Percentiles rank a stretch among this genome's conserved stretches.
These are phyloP conservation scores for Fusarium neocosmosporiellum DNA, from an alignment of 2,329 filamentous ascomycete species.

Conservation along the genomic window DNA sequence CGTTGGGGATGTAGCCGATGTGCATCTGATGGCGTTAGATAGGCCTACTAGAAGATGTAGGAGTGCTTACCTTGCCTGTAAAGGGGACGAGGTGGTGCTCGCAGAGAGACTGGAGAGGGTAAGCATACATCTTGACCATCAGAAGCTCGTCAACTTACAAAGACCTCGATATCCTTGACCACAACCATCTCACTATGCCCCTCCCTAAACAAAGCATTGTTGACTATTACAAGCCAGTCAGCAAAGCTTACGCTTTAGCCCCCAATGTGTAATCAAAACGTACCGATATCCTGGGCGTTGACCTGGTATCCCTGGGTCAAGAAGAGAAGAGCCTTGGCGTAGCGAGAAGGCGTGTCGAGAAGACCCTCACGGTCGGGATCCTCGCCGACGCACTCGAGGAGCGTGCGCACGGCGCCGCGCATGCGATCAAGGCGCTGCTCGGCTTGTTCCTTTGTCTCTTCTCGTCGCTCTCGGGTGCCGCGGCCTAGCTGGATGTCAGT, in stretches of 20 bases:
- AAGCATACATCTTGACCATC: neutral
- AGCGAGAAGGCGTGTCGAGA: constrained; percentile 80
- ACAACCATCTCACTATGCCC: constrained; percentile 98
- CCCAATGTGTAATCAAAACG: neutral
- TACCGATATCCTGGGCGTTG: constrained; percentile 83
- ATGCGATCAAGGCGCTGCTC: constrained; percentile 67
- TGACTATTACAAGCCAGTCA: constrained; percentile 58
- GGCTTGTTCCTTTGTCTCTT: constrained; percentile 61
- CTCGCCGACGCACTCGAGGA: constrained; percentile 77
- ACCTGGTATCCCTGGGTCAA: constrained; percentile 98
- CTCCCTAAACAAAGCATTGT: constrained; percentile 94
- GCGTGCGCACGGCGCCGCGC: constrained; percentile 70
- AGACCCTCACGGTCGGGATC: constrained; percentile 74
- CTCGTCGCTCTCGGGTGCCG: constrained; percentile 72
- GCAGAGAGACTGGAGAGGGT: constrained; percentile 74
- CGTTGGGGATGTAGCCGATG: constrained; percentile 95
- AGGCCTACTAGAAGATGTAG: neutral
- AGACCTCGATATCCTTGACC: constrained; percentile 96
- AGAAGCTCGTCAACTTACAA: constrained; percentile 11
- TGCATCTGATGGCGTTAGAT: constrained; percentile 76
- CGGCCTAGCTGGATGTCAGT: constrained; percentile 54
- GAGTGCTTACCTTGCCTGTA: constrained; percentile 79
- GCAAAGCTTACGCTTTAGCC: neutral
- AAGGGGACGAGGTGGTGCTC: constrained; percentile 99
- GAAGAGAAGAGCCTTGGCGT: constrained; percentile 94